phyloP scores from a whole-genome alignment of 139 green algal species.

The Chlamydomonas asymmetrica region DNA sequence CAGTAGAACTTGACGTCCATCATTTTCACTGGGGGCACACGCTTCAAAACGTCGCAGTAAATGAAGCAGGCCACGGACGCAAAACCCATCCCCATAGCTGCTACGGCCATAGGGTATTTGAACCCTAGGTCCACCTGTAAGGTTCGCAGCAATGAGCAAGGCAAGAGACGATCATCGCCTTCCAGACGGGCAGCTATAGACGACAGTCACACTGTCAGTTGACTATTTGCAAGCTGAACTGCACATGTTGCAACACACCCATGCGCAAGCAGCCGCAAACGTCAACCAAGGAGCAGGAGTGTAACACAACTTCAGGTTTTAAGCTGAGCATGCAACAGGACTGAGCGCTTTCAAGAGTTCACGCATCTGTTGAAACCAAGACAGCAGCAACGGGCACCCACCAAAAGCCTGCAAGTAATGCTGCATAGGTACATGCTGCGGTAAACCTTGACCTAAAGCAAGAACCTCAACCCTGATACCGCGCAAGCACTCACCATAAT shows the following conservation, averaged over 20 bases:
- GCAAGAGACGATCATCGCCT: not conserved
- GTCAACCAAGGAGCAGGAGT: not conserved
- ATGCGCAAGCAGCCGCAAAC: not conserved
- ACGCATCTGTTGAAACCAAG: not conserved
- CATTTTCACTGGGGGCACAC: conserved; percentile 4
- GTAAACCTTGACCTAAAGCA: not conserved
- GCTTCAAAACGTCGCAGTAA: conserved; percentile 19
- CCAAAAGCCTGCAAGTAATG: not conserved
- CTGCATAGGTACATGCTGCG: not conserved
- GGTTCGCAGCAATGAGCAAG: not conserved
- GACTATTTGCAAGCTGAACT: not conserved
- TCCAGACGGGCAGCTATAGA: not conserved
- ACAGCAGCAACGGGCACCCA: not conserved
- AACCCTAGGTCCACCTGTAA: conserved; percentile 14
- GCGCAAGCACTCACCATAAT: conserved; percentile 26
- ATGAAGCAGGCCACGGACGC: conserved; percentile 12
- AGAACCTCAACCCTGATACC: not conserved
- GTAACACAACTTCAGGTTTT: not conserved
- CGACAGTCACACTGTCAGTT: not conserved
- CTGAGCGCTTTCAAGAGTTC: not conserved
- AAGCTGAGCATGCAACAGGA: not conserved
- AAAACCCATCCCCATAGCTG: conserved; percentile 30
- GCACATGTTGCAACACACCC: not conserved
- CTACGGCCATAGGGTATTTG: conserved; percentile 34
- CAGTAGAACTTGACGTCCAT: conserved; percentile 25